Evolutionary conservation across 371 early-diverging fungal species (phyloP), one percentile per base, ranked within the genome.

Genomic region (Zychaea mexicana): DNA sequence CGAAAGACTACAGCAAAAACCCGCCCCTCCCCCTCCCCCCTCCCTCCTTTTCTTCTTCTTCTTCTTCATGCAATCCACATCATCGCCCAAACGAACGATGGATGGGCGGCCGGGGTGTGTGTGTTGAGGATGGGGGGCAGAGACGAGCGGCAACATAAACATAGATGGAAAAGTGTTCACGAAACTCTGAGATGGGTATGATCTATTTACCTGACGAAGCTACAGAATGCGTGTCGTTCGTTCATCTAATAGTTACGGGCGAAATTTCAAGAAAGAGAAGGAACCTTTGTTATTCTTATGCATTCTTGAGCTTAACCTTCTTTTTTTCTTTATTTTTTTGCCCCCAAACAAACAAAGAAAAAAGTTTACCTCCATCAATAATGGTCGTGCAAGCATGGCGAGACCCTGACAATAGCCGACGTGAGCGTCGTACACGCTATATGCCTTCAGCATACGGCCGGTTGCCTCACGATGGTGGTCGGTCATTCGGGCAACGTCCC

Each of bases 331-430:
- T 57, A 26, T 1, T 31, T 9, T 26, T 28, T 36, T 27, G 24
- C 27, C 10, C 10, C 17, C 27, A 19, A 31, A 7, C 0, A 39
- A 46, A 47, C 15, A 28, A 17, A 27, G 12, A 47, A 4, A 24
- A 5, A 57, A 7, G 73, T 82, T 74, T 83, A 90, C 90, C 72
- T 90, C 88, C 71, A 92, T 79, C 55, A 97, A 73, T 60, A 97
- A 60, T 9, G 96, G 91, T 2, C 90, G 92, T 4, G 88, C 94
- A 47, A 97, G 74, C 68, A 91, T 91, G 8, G 93, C 87, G 39
- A 96, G 83, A 12, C 95, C 95, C 79, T 96, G 96, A 72, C 94
- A 95, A 73, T 98, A 94, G 12, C 97, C 97, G 27, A 97, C 90
- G 62, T 92, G 93, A 3, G 88, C 65, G 74, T 98, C 97, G 60